Evolutionary conservation across 148 eudicot species (phyloP), one percentile per base, ranked within the genome.

Genomic region (Dianthus caryophyllus): DNA sequence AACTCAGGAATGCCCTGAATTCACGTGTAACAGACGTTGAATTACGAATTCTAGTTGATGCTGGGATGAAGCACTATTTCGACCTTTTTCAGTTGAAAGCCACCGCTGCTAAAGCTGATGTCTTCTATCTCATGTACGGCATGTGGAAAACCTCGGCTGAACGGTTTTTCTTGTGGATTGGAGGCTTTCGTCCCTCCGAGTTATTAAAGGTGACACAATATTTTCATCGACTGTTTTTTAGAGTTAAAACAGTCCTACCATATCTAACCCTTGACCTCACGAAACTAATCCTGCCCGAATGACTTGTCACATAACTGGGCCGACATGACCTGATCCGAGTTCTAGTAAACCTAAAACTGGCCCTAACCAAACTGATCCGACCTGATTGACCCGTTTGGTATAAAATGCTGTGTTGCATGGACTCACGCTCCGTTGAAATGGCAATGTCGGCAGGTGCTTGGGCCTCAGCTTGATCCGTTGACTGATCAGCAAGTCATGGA

Each of bases 161-260:
- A 50, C 84, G 93, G 33, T 82, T 90, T 78, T 94, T 94, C 84
- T 80, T 81, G 70, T 94, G 98, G 98, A 94, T 94, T 22, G 98
- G 98, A 56, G 98, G 98, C 25, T 94, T 90, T 78, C 90, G 98
- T 30, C 98, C 98, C n/a, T 94, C 98, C 0, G 98, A 90, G 51
- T 73, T 94, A 69, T 79, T 94, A 50, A 85, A 86, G 98, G 99
- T 90, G 68, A 76, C 20, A 31, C 71, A 21, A n/a, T 36, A 22
- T 49, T 50, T 38, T 21, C 10, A 27, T 43, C 25, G 27, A 49
- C 39, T 7, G 30, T 18, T 41, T 41, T 9, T 9, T n/a, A n/a
- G n/a, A n/a, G n/a, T n/a, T n/a, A n/a, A n/a, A n/a, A n/a, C n/a
- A n/a, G n/a, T n/a, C n/a, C n/a, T n/a, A n/a, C n/a, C n/a, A n/a